Conservation (phyloP, 805 yeast species). For the Candida palmyrensis region DNA sequence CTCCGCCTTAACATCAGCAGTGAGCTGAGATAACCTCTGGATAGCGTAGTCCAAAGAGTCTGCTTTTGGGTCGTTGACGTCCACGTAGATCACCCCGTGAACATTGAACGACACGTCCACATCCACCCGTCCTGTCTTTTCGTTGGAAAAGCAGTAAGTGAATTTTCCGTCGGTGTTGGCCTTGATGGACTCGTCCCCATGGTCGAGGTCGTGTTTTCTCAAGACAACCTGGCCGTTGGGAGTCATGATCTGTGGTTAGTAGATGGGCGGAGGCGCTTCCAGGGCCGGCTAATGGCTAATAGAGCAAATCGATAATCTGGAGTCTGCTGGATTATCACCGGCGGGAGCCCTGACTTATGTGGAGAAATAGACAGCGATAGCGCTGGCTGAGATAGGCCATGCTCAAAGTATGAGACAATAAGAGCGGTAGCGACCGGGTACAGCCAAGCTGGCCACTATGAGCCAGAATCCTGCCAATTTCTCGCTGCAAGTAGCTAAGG, state of each 20-base stretch:
- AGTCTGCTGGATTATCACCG: no score
- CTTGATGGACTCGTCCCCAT: conserved; percentile 70
- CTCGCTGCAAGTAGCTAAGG: no score
- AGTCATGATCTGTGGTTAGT: conserved; percentile 16
- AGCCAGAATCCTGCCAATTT: no score
- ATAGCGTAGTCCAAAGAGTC: conserved; percentile 84
- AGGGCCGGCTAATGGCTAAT: neutral
- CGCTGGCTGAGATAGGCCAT: no score
- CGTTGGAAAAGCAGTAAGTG: conserved; percentile 89
- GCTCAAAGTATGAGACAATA: no score
- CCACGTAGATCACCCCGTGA: conserved; percentile 87
- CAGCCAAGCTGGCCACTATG: no score
- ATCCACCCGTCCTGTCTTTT: conserved; percentile 61
- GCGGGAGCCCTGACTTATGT: no score
- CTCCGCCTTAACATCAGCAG: conserved; percentile 87
- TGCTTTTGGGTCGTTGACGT: conserved; percentile 66
- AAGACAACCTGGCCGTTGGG: conserved; percentile 46
- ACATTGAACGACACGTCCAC: conserved; percentile 94
- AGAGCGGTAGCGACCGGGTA: no score
- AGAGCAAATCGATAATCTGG: no score
- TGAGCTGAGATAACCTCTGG: conserved; percentile 64
- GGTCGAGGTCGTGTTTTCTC: conserved; percentile 55
- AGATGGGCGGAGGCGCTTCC: neutral
- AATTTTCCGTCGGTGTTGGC: conserved; percentile 70
- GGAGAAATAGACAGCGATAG: no score